Percentiles rank a stretch among this genome's conserved stretches.
Evolutionary conservation across 352 stramenopile genomes (phyloP).

Genomic region (Pythium aristosporum): DNA sequence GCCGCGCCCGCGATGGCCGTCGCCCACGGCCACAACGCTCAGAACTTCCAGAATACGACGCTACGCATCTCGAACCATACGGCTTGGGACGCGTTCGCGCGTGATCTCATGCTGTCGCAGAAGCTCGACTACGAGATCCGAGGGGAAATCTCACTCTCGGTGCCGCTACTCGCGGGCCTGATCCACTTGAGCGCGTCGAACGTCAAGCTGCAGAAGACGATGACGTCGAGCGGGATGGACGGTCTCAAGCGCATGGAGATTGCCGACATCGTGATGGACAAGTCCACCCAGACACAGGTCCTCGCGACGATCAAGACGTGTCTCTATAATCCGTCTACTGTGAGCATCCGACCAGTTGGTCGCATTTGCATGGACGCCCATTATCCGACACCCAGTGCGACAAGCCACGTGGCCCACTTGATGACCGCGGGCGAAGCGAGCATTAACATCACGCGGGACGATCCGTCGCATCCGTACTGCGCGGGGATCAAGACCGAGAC

Average conservation of each 20-base stretch:
- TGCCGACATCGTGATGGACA: conserved; percentile 50
- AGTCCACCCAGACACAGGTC: conserved; percentile 59
- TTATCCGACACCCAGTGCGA: conserved; percentile 37
- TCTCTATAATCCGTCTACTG: conserved; percentile 77
- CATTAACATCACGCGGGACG: conserved; percentile 41
- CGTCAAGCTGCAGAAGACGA: conserved; percentile 50
- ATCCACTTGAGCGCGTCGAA: conserved; percentile 46
- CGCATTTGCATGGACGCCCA: conserved; percentile 62
- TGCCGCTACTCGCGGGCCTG: conserved; percentile 50
- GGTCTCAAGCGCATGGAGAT: conserved; percentile 69
- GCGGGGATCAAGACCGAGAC: conserved; percentile 16
- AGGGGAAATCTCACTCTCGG: conserved; percentile 46
- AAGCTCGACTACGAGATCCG: conserved; percentile 52
- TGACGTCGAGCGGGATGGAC: conserved; percentile 63
- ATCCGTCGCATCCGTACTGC: conserved; percentile 63
- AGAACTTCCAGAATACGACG: conserved; percentile 47
- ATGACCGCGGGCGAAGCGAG: conserved; percentile 35
- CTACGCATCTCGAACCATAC: conserved; percentile 56
- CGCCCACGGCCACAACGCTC: conserved; percentile 43
- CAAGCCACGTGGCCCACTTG: conserved; percentile 59
- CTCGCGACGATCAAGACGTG: conserved; percentile 77
- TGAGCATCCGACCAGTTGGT: conserved; percentile 64
- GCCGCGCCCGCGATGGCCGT: conserved; percentile 49
- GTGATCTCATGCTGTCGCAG: conserved; percentile 54
- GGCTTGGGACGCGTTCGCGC: conserved; percentile 64